Evolutionary conservation across 768 basidiomycete genomes (phyloP).

Genomic region (Amanita polypyramis): DNA sequence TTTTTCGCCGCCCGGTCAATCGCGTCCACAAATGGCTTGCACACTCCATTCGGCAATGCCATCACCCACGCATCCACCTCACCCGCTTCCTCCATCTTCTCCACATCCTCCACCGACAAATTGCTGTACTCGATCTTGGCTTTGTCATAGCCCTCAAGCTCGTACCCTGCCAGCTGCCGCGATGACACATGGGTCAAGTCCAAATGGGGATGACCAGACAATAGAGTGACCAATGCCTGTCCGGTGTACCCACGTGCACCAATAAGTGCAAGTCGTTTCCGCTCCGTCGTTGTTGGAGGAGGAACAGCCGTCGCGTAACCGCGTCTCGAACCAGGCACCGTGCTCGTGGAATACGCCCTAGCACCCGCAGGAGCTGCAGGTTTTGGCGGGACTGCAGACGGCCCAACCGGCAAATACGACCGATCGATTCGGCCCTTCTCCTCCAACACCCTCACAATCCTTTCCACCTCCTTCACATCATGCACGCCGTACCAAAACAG

Average conservation of each 20-base stretch:
- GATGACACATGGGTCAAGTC: constrained; percentile 94
- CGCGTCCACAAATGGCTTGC: constrained; percentile 95
- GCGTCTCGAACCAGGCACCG: constrained; percentile 39
- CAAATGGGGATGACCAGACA: constrained; percentile 82
- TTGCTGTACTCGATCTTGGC: constrained; percentile 65
- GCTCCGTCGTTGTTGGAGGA: constrained; percentile 38
- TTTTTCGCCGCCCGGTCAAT: constrained; percentile 65
- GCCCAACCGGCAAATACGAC: constrained; percentile 82
- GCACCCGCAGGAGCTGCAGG: constrained; percentile 30
- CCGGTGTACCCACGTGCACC: constrained; percentile 96
- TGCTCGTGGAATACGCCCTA: constrained; percentile 50
- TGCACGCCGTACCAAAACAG: constrained; percentile 98
- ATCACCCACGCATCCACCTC: constrained; percentile 98
- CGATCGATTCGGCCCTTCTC: constrained; percentile 76
- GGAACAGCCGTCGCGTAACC: constrained; percentile 72
- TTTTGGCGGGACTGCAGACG: constrained; percentile 49
- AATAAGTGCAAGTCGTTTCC: constrained; percentile 89
- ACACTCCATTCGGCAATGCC: constrained; percentile 96
- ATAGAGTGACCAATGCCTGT: constrained; percentile 78
- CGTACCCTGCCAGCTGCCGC: constrained; percentile 79
- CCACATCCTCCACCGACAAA: constrained; percentile 68
- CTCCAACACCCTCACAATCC: constrained; percentile 64
- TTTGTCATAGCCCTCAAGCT: constrained; percentile 77
- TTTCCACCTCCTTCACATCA: constrained; percentile 87
- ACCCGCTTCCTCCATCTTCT: constrained; percentile 78